Base-by-base conservation (phyloP, 78 protist species). In the Dictyostelium brefeldianum region DNA sequence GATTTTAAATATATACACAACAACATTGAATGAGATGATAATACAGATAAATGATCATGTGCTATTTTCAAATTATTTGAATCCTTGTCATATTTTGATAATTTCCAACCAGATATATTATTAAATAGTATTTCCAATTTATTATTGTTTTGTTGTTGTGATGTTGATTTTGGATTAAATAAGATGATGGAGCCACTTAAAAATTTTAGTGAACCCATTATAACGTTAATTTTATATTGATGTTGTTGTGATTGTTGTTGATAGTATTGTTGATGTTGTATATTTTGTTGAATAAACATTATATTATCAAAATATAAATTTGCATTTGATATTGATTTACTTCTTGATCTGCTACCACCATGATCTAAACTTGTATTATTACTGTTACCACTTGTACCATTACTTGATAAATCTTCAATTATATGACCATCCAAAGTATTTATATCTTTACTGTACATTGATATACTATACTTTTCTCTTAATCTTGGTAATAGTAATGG, bases 101-200 rank as follows among this genome's bases (percentile, higher is more conserved):
- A 11, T 29, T 87, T 77, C 93, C 93, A 87, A 1, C 56, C 78
- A 14, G 80, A 67, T 18, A 87, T 77, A 77, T 77, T 59, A 48
- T 74, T 48, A 7, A 74, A 10, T 31, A 25, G 41, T 27, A 87
- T 22, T 15, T 77, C 79, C 12, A 87, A 27, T 41, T 81, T 53
- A 65, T 62, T 62, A 20, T 17, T 56, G n/a, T 57, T 57, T 25
- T 64, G 15, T 22, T 64, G 22, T 25, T 29, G 2, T 22, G 22
- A 25, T 25, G 14, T 14, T 64, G 47, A 5, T 64, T 64, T 64
- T 27, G 73, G 73, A 27, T 2, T 29, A 64, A 64, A 64, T 27
- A 64, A 64, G 27, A 64, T 27, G 11, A 64, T 22, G 12, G 36
- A 27, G 27, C 43, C 43, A 64, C 43, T 64, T 27, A 12, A 27